Evolutionary conservation across 805 yeast species (phyloP), one percentile per base, ranked within the genome.

Genomic region (Candida taoyuanica): DNA sequence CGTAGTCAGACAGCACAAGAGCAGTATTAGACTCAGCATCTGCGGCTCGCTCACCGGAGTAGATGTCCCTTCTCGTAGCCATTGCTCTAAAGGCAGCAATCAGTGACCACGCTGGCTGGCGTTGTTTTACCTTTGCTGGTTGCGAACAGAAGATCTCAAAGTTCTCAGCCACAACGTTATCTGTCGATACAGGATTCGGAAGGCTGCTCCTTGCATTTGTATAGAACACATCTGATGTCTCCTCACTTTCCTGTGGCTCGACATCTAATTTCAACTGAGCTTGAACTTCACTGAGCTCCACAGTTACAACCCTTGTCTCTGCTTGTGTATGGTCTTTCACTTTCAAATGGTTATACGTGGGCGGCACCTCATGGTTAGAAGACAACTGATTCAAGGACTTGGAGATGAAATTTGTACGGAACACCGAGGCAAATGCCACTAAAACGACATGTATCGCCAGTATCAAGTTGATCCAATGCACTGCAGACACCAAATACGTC

Each of bases 81-180:
- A 75, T 73, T 1, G 78, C 69, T 47, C 67, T 69, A 9, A 72
- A 58, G 1, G 78, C 76, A 18, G 73, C 68, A 1, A 75, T 53
- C 32, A 74, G 64, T 0, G 75, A 60, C 81, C 81, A 76, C 4
- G 75, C 41, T 3, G 80, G 80, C 44, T 77, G 77, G 17, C 58
- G 46, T 40, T 17, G 43, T 24, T 47, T 52, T 11, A 48, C 33
- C 27, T 44, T 53, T 8, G 44, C 30, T 14, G 48, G 50, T 1
- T 50, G 39, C 11, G 48, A 32, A 30, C 44, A 48, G 21, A 53
- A 54, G 12, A 43, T 44, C 26, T 52, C 50, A 30, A 55, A 55
- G 33, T 55, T 55, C 15, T 51, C 57, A 14, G 50, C 36, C 5
- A 55, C 58, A 8, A 55, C 47, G 25, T 49, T 44, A n/a, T 46